phyloP scores from a whole-genome alignment of 192 early-diverging fungal genomes.

The Kickxella alabastrina region DNA sequence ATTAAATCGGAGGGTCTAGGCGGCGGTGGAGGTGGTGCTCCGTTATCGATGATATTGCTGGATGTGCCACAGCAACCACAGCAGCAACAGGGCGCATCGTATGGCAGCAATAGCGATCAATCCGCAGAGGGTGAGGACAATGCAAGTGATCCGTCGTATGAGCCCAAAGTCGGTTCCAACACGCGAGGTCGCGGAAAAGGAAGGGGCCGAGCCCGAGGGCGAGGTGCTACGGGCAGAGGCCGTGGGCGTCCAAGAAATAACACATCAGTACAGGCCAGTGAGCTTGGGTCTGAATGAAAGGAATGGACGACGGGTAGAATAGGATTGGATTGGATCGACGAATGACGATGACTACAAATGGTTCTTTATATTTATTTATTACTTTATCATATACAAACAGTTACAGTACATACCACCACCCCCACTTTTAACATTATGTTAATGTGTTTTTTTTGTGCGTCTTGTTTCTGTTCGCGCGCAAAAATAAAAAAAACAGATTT shows the following conservation, averaged over 20 bases:
- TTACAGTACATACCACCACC: no score
- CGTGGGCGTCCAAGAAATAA: slow-evolving; percentile 11
- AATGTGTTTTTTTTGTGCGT: neutral
- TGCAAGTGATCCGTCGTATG: slow-evolving; percentile 18
- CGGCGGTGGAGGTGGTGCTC: slow-evolving; percentile 48
- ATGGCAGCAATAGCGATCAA: slow-evolving; percentile 17
- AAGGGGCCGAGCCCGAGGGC: slow-evolving; percentile 33
- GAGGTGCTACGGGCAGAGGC: slow-evolving; percentile 10
- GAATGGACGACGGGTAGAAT: no score
- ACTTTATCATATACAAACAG: no score
- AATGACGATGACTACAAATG: no score
- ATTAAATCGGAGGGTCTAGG: slow-evolving; percentile 17
- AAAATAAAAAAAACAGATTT: no score
- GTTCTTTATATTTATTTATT: no score
- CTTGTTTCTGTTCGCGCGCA: neutral
- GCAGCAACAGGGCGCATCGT: neutral
- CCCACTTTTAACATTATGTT: neutral
- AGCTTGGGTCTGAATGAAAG: neutral
- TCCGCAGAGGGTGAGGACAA: slow-evolving; percentile 28
- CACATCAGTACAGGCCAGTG: neutral
- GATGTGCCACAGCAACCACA: slow-evolving; percentile 6
- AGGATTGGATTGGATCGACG: no score
- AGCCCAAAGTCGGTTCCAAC: slow-evolving; percentile 4
- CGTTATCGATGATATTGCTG: slow-evolving; percentile 42
- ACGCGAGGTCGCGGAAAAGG: slow-evolving; percentile 38